Conservation (phyloP, 2,329 filamentous ascomycete genomes). For the Anthostomella pinea region DNA sequence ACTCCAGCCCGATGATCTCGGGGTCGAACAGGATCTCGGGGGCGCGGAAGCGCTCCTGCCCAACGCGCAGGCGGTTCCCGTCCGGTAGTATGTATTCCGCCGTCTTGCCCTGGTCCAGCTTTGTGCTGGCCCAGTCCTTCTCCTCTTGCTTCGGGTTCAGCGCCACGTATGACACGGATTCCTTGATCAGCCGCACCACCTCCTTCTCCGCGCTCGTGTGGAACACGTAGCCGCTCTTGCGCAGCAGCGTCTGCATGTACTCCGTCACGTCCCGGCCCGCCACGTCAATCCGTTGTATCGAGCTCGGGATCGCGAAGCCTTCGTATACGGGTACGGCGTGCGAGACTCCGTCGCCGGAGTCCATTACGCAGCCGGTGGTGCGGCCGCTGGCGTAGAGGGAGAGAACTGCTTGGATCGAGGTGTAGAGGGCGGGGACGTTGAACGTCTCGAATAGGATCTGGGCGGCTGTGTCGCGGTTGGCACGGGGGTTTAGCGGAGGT, state of each 20-base stretch:
- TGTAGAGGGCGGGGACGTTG: conserved; percentile 95
- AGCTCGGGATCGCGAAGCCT: conserved; percentile 93
- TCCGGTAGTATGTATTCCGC: conserved; percentile 90
- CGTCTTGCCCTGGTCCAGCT: conserved; percentile 72
- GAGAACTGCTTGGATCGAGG: conserved; percentile 93
- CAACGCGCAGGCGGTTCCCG: conserved; percentile 87
- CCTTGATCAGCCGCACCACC: conserved; percentile 96
- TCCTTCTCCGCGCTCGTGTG: conserved; percentile 99
- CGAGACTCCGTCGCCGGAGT: conserved; percentile 93
- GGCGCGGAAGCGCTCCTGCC: conserved; percentile 89
- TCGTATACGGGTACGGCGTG: conserved; percentile 98
- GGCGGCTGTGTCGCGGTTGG: conserved; percentile 92
- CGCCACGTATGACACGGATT: conserved; percentile 88
- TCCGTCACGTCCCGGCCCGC: conserved; percentile 96
- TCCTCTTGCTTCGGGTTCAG: conserved; percentile 90
- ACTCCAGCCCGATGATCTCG: conserved; percentile 94
- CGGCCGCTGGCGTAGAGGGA: conserved; percentile 94
- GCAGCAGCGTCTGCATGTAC: conserved; percentile 83
- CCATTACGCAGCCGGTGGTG: conserved; percentile 92
- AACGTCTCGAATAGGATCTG: conserved; percentile 99
- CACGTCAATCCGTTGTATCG: conserved; percentile 93
- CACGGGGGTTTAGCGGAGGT: conserved; percentile 89
- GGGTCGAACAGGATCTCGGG: conserved; percentile 98
- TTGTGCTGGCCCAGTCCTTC: conserved; percentile 86
- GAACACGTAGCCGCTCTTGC: conserved; percentile 91